These are phyloP conservation scores for Rhizopus delemar DNA, from an alignment of 371 early-diverging fungal genomes.

Conservation along the genomic window DNA sequence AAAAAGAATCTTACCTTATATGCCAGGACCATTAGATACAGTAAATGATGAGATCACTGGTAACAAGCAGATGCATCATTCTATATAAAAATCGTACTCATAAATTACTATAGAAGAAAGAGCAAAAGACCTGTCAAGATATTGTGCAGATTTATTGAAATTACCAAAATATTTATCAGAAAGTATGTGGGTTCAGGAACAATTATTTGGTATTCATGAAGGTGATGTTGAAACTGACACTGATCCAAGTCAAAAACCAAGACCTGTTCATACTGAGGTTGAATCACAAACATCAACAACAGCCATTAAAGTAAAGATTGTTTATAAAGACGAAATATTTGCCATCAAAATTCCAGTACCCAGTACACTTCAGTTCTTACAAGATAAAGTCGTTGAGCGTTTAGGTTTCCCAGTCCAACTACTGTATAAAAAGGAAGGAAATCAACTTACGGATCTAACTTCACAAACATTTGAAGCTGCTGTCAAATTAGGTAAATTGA, in stretches of 20 bases:
- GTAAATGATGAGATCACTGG: conserved; percentile 62
- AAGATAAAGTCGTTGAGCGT: conserved; percentile 61
- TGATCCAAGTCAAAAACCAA: conserved; percentile 29
- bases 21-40: conserved; percentile 67
- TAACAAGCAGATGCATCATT: conserved; percentile 11
- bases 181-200: conserved; percentile 54
- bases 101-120: conserved; percentile 47
- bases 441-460: conserved; percentile 27
- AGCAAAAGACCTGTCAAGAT: conserved; percentile 66
- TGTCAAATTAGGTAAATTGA: conserved; percentile 46
- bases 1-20: conserved; percentile 72
- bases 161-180: conserved; percentile 65
- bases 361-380: conserved; percentile 56
- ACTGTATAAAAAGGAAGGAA: conserved; percentile 34
- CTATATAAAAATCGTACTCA: conserved; percentile 4
- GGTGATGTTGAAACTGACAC: conserved; percentile 67
- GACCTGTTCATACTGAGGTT: neutral
- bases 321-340: conserved; percentile 70
- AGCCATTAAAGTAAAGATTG: conserved; percentile 70
- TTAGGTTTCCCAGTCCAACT: conserved; percentile 45
- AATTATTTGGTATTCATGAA: conserved; percentile 67
- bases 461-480: conserved; percentile 43
- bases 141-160: conserved; percentile 64
- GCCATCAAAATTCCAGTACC: conserved; percentile 70
- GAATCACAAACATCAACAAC: neutral